Conservation (phyloP, 2,329 filamentous ascomycete species). For the Epichloe bromicola region DNA sequence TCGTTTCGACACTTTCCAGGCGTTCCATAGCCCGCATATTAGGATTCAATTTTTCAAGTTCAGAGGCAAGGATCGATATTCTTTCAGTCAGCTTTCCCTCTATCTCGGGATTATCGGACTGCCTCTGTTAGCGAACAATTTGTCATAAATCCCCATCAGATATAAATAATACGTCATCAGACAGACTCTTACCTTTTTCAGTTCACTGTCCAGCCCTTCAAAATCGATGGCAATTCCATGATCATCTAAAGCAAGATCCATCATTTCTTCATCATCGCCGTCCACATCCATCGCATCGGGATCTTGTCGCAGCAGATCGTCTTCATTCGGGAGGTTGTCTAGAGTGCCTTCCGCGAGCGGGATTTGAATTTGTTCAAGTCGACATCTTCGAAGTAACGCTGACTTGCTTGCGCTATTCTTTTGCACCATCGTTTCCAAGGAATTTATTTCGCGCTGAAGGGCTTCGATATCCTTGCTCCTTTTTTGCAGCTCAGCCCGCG, state of each 20-base stretch:
- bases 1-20: slow-evolving; percentile 70
- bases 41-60: slow-evolving; percentile 88
- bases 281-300: slow-evolving; percentile 90
- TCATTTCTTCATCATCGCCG: slow-evolving; percentile 45
- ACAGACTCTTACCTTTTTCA: slow-evolving; percentile 52
- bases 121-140: slow-evolving; percentile 28
- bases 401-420: slow-evolving; percentile 77
- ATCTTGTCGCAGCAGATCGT: slow-evolving; percentile 62
- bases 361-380: slow-evolving; percentile 83
- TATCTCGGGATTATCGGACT: slow-evolving; percentile 56
- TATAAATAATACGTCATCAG: neutral
- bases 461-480: slow-evolving; percentile 72
- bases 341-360: slow-evolving; percentile 67
- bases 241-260: slow-evolving; percentile 61
- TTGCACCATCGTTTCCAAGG: slow-evolving; percentile 74
- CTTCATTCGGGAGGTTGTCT: slow-evolving; percentile 77
- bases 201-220: slow-evolving; percentile 63
- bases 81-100: slow-evolving; percentile 69
- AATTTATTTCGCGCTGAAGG: slow-evolving; percentile 58
- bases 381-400: slow-evolving; percentile 72
- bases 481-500: slow-evolving; percentile 65
- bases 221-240: slow-evolving; percentile 90
- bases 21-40: slow-evolving; percentile 95
- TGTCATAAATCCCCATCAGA: neutral
- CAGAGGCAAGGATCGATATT: slow-evolving; percentile 58